A percentile compares a stretch with the other conserved stretches of the same genome.
Conservation (phyloP, 768 basidiomycete species). For the Boletus vinaceobasis region DNA sequence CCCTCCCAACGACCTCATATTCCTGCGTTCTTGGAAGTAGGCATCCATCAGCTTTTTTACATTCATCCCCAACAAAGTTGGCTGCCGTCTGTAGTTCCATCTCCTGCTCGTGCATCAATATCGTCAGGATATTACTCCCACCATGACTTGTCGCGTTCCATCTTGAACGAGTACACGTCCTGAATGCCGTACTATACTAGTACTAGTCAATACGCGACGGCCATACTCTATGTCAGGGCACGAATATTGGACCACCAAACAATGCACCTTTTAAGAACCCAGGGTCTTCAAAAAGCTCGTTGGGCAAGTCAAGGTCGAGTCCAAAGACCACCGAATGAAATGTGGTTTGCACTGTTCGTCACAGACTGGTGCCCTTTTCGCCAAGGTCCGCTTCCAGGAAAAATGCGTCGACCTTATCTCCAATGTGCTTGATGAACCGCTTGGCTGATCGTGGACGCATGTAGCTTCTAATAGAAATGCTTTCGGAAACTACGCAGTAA, state of each 20-base stretch:
- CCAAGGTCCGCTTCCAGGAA: constrained; percentile 61
- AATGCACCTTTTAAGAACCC: constrained; percentile 51
- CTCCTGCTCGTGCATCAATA: constrained; percentile 55
- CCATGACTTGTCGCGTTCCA: constrained; percentile 61
- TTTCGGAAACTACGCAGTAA: constrained; percentile 45
- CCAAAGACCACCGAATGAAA: constrained; percentile 64
- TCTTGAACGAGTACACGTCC: constrained; percentile 73
- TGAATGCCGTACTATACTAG: constrained; percentile 30
- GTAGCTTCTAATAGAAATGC: constrained; percentile 42
- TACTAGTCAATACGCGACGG: neutral
- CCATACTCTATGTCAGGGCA: constrained; percentile 1
- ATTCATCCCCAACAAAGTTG: constrained; percentile 54
- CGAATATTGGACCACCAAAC: constrained; percentile 70
- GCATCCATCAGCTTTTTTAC: constrained; percentile 45
- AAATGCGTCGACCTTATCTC: constrained; percentile 56
- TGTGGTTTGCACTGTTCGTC: constrained; percentile 63
- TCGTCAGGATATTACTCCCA: constrained; percentile 67
- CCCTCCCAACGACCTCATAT: constrained; percentile 46
- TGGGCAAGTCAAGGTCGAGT: constrained; percentile 59
- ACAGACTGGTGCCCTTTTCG: constrained; percentile 49
- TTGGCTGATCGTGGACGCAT: constrained; percentile 36
- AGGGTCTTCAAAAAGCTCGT: constrained; percentile 57
- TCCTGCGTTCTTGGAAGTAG: constrained; percentile 44
- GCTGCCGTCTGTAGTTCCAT: constrained; percentile 57
- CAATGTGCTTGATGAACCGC: constrained; percentile 51